A percentile compares a stretch with the other conserved stretches of the same genome.
Conservation (phyloP, 257 asterid genomes). For the Capsicum pubescens region DNA sequence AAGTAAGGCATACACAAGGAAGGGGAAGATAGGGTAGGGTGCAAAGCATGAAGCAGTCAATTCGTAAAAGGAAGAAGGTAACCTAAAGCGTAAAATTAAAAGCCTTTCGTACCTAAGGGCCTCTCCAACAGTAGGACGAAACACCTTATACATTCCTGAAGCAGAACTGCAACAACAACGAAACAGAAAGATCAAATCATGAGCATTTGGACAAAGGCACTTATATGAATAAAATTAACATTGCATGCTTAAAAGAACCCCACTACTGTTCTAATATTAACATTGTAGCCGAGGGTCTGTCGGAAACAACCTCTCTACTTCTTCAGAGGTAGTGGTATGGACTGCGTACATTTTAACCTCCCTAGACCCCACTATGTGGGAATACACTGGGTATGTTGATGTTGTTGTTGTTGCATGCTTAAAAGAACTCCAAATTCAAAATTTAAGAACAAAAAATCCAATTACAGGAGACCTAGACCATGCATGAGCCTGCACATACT, state of each 20-base stretch:
- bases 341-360: too few relatives aligned
- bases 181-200: slow-evolving; percentile 28
- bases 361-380: too few relatives aligned
- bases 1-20: not conserved
- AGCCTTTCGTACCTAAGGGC: slow-evolving; percentile 65
- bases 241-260: not conserved
- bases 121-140: slow-evolving; percentile 92
- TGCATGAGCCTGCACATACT: slow-evolving; percentile 20
- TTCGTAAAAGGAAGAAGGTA: slow-evolving; percentile 17
- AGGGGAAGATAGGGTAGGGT: not conserved
- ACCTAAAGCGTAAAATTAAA: slow-evolving; percentile 16
- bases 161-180: slow-evolving; percentile 62
- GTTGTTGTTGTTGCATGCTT: not conserved
- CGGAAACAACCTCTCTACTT: too few relatives aligned
- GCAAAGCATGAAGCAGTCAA: slow-evolving; percentile 23
- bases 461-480: not conserved
- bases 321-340: too few relatives aligned
- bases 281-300: too few relatives aligned
- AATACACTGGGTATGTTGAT: too few relatives aligned
- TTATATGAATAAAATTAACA: not conserved
- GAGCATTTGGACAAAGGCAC: slow-evolving; percentile 17
- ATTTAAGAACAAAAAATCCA: not conserved
- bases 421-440: not conserved
- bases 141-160: slow-evolving; percentile 76
- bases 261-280: too few relatives aligned